Evolutionary conservation across 176 grass and related monocot species (phyloP), one percentile per base, ranked within the genome.

Genomic region (Triticum timopheevii): DNA sequence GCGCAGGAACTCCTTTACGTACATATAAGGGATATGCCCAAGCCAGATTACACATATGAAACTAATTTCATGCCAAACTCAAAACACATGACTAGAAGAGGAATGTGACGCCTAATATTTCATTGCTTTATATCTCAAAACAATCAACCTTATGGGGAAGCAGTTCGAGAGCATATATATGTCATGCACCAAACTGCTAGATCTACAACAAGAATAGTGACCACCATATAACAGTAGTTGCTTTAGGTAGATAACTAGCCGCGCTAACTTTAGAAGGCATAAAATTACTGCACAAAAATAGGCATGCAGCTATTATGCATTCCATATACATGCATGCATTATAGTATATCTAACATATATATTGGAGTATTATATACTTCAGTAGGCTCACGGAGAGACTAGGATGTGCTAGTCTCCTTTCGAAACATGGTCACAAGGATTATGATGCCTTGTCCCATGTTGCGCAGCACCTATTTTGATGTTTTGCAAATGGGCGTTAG

Each of bases 341-440:
- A 3, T 20, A 23, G 8, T 69, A 80, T 76, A 49, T 70, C 50
- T 31, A 15, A 42, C 17, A 47, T 13, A 47, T 13, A 13, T 47
- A 47, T 2, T 13, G 11, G 3, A 13, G 44, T 47, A 10, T 69
- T 76, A 22, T 3, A 38, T 93, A 95, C 95, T 91, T 98, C 95
- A 3, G 88, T 78, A 63, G 95, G 95, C 67, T 95, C 95, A 28
- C 68, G 74, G 40, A 98, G 90, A 61, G 91, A 90, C 65, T 93
- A 95, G 69, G 91, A 93, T 31, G 95, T 93, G 47, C 67, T 90
- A 28, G 95, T 98, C 67, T 98, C 93, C 73, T 98, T 98, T 2
- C 93, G 93, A 75, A 90, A 69, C 61, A 95, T 98, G 70, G 93
- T 89, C 56, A 98, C 95, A 62, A 98, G 93, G 76, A 98, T 98